Evolutionary conservation across 345 rosid species (phyloP).

Genomic region (Syzygium aromaticum): DNA sequence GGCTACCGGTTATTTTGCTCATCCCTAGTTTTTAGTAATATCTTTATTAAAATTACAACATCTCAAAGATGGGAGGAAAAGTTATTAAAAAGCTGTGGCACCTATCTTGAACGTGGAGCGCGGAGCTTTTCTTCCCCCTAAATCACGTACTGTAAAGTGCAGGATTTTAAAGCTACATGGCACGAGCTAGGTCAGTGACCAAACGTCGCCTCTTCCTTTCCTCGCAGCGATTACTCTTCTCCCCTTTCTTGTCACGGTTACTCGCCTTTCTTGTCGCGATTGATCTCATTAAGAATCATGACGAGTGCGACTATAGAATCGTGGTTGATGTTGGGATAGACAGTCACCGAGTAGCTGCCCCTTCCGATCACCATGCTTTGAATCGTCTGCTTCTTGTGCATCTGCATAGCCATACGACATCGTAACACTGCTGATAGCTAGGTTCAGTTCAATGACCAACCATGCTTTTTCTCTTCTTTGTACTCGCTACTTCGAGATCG

Average conservation of each 20-base stretch:
- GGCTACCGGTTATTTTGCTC: too few species aligned
- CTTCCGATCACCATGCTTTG: neutral
- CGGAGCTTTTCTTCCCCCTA: too few species aligned
- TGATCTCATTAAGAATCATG: neutral
- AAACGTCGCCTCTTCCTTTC: neutral
- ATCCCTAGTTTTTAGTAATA: too few species aligned
- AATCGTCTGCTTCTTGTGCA: neutral
- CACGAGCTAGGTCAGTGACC: neutral
- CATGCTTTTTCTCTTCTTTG: neutral
- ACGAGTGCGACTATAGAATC: neutral
- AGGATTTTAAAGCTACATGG: too few species aligned
- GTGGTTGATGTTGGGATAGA: neutral
- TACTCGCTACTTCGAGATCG: too few species aligned
- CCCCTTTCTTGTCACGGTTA: neutral
- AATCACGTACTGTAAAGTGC: too few species aligned
- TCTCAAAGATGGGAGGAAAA: too few species aligned
- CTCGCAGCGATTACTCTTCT: neutral
- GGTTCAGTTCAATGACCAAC: neutral
- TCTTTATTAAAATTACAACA: too few species aligned
- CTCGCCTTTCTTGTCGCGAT: neutral
- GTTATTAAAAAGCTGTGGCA: neutral
- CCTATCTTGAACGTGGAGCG: too few species aligned
- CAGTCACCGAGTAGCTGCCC: neutral
- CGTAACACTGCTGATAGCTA: neutral
- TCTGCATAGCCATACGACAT: neutral